Evolutionary conservation across 768 basidiomycete species (phyloP).

Genomic region (Rhizopogon vesiculosus): DNA sequence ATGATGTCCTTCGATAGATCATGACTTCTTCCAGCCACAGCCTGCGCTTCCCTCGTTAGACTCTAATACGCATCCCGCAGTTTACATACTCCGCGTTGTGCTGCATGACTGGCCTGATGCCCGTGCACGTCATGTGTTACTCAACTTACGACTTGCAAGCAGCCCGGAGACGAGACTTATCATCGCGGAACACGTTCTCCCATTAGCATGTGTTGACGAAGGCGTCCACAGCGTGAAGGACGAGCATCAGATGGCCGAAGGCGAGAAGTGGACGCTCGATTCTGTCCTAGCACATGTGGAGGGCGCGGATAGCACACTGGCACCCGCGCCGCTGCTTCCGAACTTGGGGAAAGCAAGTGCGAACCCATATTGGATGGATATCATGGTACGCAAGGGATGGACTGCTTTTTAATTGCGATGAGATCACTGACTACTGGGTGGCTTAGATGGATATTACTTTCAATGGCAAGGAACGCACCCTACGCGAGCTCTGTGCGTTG

Average conservation of each 20-base stretch:
- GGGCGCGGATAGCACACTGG: slow-evolving; percentile 49
- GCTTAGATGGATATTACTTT: slow-evolving; percentile 64
- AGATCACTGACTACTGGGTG: slow-evolving; percentile 1
- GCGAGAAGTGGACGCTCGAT: slow-evolving; percentile 20
- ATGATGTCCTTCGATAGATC: slow-evolving; percentile 33
- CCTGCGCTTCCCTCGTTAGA: slow-evolving; percentile 26
- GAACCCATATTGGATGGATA: slow-evolving; percentile 68
- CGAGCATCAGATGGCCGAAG: slow-evolving; percentile 12
- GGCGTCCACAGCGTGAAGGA: slow-evolving; percentile 7
- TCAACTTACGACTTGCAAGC: slow-evolving; percentile 37
- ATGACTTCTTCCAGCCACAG: slow-evolving; percentile 76
- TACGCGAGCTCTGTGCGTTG: slow-evolving; percentile 56
- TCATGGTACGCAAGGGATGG: slow-evolving; percentile 41
- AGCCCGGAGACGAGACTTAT: slow-evolving; percentile 49
- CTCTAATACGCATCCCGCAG: slow-evolving; percentile 40
- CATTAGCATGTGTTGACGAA: slow-evolving; percentile 62
- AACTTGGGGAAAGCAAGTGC: slow-evolving; percentile 69
- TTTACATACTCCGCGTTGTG: slow-evolving; percentile 67
- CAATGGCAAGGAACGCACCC: slow-evolving; percentile 66
- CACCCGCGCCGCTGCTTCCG: slow-evolving; percentile 58
- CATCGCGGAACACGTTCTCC: slow-evolving; percentile 68
- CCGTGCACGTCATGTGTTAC: slow-evolving; percentile 41
- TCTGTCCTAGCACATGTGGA: slow-evolving; percentile 37
- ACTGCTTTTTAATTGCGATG: neutral
- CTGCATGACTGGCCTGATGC: slow-evolving; percentile 78